Percentiles rank a stretch among this genome's conserved stretches.
Conservation (phyloP, 1,284 basidiomycete genomes). For the Ganoderma sinense region DNA sequence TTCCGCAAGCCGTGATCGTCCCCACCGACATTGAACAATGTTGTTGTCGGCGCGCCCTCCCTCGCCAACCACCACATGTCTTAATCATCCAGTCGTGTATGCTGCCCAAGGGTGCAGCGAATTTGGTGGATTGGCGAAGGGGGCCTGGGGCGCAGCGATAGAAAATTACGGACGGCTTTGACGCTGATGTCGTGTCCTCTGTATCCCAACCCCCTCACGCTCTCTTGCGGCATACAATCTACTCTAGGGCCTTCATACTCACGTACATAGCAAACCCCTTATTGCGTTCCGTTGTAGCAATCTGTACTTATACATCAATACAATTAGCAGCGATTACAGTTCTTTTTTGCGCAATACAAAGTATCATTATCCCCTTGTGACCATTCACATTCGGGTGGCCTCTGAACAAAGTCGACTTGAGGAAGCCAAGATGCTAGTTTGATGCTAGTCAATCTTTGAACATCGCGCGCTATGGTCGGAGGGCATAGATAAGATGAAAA, state of each 20-base stretch:
- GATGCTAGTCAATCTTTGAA: too few relatives aligned
- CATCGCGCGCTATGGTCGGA: too few relatives aligned
- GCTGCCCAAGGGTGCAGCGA: conserved; percentile 29
- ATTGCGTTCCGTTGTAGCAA: conserved; percentile 29
- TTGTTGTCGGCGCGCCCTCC: conserved; percentile 19
- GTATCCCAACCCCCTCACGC: conserved; percentile 26
- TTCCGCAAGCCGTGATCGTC: conserved; percentile 79
- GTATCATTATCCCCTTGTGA: conserved; percentile 15
- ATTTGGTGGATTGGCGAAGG: conserved; percentile 24
- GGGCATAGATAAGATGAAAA: not conserved
- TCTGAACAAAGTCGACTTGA: too few relatives aligned
- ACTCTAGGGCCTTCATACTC: conserved; percentile 28
- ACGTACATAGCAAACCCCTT: conserved; percentile 28
- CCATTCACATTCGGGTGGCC: not conserved
- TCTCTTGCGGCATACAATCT: conserved; percentile 23
- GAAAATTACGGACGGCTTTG: conserved; percentile 30
- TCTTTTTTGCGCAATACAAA: conserved; percentile 11
- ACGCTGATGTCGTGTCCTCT: conserved; percentile 25
- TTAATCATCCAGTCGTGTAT: conserved; percentile 16
- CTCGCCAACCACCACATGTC: conserved; percentile 22
- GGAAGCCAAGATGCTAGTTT: too few relatives aligned
- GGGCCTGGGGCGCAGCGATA: conserved; percentile 21
- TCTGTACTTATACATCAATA: conserved; percentile 31
- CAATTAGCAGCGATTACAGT: conserved; percentile 4
- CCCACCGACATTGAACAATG: conserved; percentile 26